A percentile compares a stretch with the other conserved stretches of the same genome.
These are phyloP conservation scores for Rosa hybrid DNA, from an alignment of 331 rosid species.

Conservation along the genomic window DNA sequence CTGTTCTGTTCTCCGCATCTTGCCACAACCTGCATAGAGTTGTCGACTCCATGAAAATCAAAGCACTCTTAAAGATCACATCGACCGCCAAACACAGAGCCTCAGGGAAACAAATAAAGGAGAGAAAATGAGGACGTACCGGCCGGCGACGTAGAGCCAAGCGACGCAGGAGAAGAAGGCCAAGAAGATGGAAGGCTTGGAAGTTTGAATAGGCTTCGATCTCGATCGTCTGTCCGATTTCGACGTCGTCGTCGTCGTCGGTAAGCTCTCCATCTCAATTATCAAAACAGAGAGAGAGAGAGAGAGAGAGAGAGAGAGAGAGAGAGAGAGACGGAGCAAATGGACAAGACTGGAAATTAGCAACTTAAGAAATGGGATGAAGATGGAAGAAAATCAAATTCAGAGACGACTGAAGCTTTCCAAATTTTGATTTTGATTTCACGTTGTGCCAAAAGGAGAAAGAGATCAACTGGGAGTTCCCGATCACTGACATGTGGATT, in stretches of 20 bases:
- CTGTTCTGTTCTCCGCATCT: slow-evolving; percentile 84
- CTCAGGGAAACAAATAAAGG: not conserved
- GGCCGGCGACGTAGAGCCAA: slow-evolving; percentile 98
- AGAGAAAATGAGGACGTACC: slow-evolving; percentile 40
- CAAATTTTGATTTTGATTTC: not conserved
- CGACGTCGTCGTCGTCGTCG: slow-evolving; percentile 47
- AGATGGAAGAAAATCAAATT: not conserved
- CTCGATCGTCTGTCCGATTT: slow-evolving; percentile 66
- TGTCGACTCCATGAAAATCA: not conserved
- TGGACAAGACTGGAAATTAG: not conserved
- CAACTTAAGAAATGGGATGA: not conserved
- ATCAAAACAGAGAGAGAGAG: not conserved
- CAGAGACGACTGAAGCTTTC: not conserved
- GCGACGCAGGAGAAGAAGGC: slow-evolving; percentile 96
- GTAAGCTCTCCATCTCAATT: slow-evolving; percentile 63
- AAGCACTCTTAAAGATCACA: not conserved
- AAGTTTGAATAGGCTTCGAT: slow-evolving; percentile 68
- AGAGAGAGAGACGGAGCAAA: slow-evolving; percentile 5
- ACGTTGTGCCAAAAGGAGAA: not conserved
- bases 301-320: slow-evolving; percentile 13
- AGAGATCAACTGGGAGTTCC: not conserved
- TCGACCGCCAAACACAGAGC: not conserved
- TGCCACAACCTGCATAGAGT: slow-evolving; percentile 81
- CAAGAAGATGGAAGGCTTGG: slow-evolving; percentile 74
- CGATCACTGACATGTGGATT: not conserved